Evolutionary conservation across 352 stramenopile genomes (phyloP).

Genomic region (Globisporangium orthogonon): DNA sequence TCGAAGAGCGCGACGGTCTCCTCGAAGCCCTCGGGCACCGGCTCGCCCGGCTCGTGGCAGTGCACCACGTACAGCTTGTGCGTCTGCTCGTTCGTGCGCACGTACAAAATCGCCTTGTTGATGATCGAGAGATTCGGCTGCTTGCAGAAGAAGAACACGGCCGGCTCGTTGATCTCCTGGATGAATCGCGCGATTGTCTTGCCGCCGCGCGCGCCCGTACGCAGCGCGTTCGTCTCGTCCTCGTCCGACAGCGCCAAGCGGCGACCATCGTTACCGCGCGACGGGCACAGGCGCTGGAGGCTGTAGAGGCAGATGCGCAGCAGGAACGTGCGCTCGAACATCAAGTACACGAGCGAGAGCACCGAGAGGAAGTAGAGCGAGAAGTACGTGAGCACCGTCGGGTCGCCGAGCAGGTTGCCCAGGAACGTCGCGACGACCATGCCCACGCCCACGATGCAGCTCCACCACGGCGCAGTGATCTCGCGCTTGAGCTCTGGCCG

Average conservation of each 20-base stretch:
- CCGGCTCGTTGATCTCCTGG: conserved; percentile 83
- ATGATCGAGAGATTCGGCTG: conserved; percentile 88
- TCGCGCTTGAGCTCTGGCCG: conserved; percentile 83
- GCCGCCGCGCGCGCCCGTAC: conserved; percentile 72
- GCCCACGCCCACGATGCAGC: conserved; percentile 68
- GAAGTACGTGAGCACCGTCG: conserved; percentile 86
- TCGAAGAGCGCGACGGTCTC: conserved; percentile 89
- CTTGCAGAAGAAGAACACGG: conserved; percentile 94
- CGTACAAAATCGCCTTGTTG: conserved; percentile 95
- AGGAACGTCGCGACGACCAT: conserved; percentile 85
- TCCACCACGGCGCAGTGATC: conserved; percentile 86
- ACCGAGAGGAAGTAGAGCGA: conserved; percentile 85
- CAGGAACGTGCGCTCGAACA: conserved; percentile 87
- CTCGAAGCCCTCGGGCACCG: conserved; percentile 62
- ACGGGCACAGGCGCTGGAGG: conserved; percentile 71
- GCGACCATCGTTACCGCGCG: conserved; percentile 22
- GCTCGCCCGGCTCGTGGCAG: conserved; percentile 61
- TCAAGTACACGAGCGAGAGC: conserved; percentile 76
- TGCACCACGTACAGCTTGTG: conserved; percentile 90
- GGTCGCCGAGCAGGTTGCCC: conserved; percentile 80
- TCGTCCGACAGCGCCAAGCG: conserved; percentile 17
- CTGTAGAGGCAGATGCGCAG: conserved; percentile 77
- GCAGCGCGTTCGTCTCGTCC: conserved; percentile 46
- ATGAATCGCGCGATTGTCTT: conserved; percentile 85
- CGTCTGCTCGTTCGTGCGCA: conserved; percentile 92